Evolutionary conservation across 2,329 filamentous ascomycete genomes (phyloP), one percentile per base, ranked within the genome.

Genomic region (Hyphodiscus sp.): DNA sequence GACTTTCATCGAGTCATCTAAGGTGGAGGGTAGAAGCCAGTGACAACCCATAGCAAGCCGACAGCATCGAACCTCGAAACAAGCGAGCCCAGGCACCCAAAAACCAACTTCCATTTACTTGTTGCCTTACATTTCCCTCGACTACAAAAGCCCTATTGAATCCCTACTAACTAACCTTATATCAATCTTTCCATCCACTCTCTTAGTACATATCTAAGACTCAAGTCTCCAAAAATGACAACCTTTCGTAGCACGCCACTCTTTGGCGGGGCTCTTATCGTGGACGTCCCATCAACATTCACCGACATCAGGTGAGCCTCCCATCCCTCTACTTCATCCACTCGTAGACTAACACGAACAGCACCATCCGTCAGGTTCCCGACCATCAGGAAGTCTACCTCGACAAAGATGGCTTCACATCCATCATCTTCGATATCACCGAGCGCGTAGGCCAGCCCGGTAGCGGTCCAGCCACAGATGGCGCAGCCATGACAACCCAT

Each of bases 331-430:
- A 45, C 49, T 49, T 20, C 26, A n/a, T 52, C 46, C 51, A 49
- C 49, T 49, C 45, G 53, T 47, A 45, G 54, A 64, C 58, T 60
- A 61, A 62, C 42, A 43, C 26, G 19, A 13, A n/a, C 57, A 89
- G 86, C 73, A 79, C 80, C 51, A 78, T 91, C 62, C 83, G 87
- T 59, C 80, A 90, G 71, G 83, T 91, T 5, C 87, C 87, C 49
- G 86, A 92, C 68, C 88, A 95, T 70, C 91, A 97, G 74, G 92
- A 96, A 76, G 87, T 96, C 62, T 96, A 85, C 74, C 85, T 96
- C 65, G 90, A 95, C 68, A 79, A 81, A 59, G 79, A 87, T 58
- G 91, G 90, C 48, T 91, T 91, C 70, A 89, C 89, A 2, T 91
- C 82, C 71, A 84, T 96, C 68, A 91, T 96, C 63, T 80, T 96